Base-by-base conservation (phyloP, 2,329 filamentous ascomycete genomes). In the Colletotrichum sp. region DNA sequence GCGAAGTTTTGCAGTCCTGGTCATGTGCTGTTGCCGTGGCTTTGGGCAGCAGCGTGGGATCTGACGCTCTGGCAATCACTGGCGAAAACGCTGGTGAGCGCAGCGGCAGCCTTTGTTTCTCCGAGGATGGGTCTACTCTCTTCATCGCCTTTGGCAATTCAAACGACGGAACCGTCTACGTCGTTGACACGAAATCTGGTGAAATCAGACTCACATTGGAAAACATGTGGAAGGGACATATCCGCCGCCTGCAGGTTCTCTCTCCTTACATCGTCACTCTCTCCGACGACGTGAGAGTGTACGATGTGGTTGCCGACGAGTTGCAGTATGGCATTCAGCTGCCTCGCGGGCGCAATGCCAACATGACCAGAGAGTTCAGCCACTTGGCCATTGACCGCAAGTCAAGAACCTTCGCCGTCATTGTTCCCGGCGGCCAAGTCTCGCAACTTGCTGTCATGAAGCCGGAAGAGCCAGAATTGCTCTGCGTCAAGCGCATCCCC, bases 91-190 rank as follows among this genome's bases (percentile, higher is more conserved):
- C 73, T 83, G 88, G 76, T 24, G 80, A 84, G 49, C 80, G 81
- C n/a, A 90, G 92, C 74, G 95, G 94, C 16, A 92, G 91, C 60
- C 84, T 98, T 55, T 89, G 93, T 28, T 98, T 95, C 82, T 98
- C 96, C 0, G 92, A 95, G 78, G 96, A 98, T 82, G 95, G 95
- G 2, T 98, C 95, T 15, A 91, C 95, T 3, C 87, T 98, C n/a
- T 95, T 95, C 67, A 92, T 93, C 64, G 92, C 92, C 6, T 90
- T 89, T 78, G 90, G 89, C 36, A 86, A 86, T 34, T 82, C 86
- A 12, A 88, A 91, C 65, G 87, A 90, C 7, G 92, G 93, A 7
- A 87, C 93, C 18, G 88, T 98, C 13, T 92, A 97, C 80, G 89
- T 98, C 69, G 91, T 99, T 78, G 94, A 98, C 82, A 89, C 94